Conservation (phyloP, 306 rosid species). For the Acacia crassicarpa region DNA sequence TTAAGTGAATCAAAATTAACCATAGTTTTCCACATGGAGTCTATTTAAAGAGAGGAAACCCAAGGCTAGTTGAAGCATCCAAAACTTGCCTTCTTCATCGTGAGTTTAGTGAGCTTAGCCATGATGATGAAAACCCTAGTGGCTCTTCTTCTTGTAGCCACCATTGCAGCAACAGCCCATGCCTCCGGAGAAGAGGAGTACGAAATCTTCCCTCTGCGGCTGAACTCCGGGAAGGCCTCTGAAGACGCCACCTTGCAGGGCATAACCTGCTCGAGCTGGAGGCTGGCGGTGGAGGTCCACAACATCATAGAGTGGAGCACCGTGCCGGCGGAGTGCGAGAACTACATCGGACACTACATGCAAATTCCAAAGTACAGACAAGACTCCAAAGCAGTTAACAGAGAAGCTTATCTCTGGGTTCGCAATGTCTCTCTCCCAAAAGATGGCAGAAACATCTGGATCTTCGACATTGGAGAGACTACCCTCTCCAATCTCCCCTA, state of each 20-base stretch:
- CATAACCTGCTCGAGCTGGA: constrained; percentile 55
- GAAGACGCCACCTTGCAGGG: constrained; percentile 17
- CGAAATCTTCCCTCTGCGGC: constrained; percentile 33
- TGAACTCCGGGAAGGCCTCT: not conserved
- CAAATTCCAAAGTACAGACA: constrained; percentile 35
- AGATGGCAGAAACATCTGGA: constrained; percentile 33
- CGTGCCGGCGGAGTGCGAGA: constrained; percentile 44
- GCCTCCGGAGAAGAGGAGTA: not conserved
- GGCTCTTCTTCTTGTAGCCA: not conserved
- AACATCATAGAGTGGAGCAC: constrained; percentile 42
- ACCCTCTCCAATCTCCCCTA: constrained; percentile 59
- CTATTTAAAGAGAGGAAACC: not conserved
- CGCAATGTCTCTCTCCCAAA: constrained; percentile 11
- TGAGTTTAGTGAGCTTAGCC: not conserved
- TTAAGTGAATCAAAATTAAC: too few relatives aligned
- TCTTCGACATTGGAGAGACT: constrained; percentile 63
- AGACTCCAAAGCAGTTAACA: constrained; percentile 42
- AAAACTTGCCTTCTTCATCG: not conserved
- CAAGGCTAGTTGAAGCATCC: not conserved
- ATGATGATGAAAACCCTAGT: not conserved
- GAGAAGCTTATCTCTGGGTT: constrained; percentile 32
- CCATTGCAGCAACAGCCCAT: not conserved
- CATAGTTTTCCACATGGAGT: not conserved
- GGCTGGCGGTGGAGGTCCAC: constrained; percentile 56
- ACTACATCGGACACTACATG: constrained; percentile 53